These are phyloP conservation scores for Lathyrus aphaca DNA, from an alignment of 306 rosid species.

Conservation along the genomic window DNA sequence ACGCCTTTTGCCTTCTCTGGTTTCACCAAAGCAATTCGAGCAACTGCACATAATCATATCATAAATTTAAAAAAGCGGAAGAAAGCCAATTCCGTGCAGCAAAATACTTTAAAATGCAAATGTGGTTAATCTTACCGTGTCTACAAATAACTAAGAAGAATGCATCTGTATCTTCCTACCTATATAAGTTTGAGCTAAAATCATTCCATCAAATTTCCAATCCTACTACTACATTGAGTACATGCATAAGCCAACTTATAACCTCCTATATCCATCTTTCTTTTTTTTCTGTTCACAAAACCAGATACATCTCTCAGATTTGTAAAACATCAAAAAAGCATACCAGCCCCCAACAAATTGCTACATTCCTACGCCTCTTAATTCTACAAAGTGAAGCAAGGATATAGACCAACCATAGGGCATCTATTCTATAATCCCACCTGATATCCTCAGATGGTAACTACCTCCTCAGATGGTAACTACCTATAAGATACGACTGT, in stretches of 20 bases:
- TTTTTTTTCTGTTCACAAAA: not conserved
- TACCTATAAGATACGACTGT: not conserved
- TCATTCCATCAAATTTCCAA: not conserved
- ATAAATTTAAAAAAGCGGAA: constrained; percentile 11
- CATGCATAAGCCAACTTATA: not conserved
- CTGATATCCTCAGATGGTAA: not conserved
- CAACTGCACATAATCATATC: constrained; percentile 41
- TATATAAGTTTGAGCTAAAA: constrained; percentile 2
- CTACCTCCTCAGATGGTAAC: constrained; percentile 2
- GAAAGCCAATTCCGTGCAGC: not conserved
- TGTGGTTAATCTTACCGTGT: not conserved
- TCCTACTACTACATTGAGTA: not conserved
- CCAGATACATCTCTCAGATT: not conserved
- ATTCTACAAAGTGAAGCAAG: not conserved
- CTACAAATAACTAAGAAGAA: not conserved
- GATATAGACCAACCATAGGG: not conserved
- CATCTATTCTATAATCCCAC: not conserved
- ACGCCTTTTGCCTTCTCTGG: constrained; percentile 98
- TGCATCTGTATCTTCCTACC: not conserved
- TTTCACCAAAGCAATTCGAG: constrained; percentile 98
- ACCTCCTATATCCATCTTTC: constrained; percentile 6
- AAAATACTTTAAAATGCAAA: not conserved
- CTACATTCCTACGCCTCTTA: not conserved
- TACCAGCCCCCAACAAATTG: not conserved
- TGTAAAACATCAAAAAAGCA: not conserved